Conservation (phyloP, 768 basidiomycete species). For the Collybiopsis luxurians region DNA sequence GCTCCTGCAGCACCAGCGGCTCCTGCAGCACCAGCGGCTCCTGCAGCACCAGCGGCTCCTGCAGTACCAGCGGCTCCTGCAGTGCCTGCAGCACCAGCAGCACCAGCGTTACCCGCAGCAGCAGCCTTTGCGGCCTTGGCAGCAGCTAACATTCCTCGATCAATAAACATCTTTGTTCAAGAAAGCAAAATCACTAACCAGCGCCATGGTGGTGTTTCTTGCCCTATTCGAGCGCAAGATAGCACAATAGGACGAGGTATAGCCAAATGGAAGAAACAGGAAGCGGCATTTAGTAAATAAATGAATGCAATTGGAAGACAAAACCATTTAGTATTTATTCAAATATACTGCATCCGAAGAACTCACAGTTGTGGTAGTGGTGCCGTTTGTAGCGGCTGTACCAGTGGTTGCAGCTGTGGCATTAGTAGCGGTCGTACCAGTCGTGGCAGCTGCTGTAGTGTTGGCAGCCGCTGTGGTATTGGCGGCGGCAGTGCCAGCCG, state of each 20-base stretch:
- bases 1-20: neutral
- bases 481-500: neutral
- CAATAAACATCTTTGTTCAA: no score
- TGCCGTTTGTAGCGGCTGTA: slow-evolving; percentile 8
- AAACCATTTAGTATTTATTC: no score
- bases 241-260: no score
- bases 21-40: neutral
- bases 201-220: no score
- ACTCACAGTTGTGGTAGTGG: neutral
- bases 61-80: neutral
- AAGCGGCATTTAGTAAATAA: no score
- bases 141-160: no score
- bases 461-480: neutral
- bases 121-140: neutral
- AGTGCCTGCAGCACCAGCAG: neutral
- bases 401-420: slow-evolving; percentile 12
- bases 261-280: no score
- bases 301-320: no score
- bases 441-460: neutral
- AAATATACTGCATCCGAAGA: no score
- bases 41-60: neutral
- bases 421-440: slow-evolving; percentile 4
- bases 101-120: no score
- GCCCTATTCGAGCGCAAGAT: no score
- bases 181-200: no score